Evolutionary conservation across 495 filamentous ascomycete species (phyloP).

Genomic region (Neurospora sublineolata): DNA sequence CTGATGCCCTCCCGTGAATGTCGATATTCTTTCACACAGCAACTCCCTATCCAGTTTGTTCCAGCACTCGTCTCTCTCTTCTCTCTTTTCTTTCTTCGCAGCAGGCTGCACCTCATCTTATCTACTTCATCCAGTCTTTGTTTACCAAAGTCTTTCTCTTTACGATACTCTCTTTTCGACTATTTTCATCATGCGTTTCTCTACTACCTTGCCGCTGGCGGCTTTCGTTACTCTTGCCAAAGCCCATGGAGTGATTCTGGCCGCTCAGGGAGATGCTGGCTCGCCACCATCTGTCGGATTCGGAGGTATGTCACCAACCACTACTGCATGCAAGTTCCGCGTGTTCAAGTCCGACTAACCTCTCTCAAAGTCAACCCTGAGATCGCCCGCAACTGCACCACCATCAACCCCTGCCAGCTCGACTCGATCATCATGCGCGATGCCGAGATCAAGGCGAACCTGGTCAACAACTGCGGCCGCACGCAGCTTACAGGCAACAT

Average conservation of each 20-base stretch:
- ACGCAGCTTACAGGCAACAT: conserved; percentile 42
- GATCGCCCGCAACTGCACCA: conserved; percentile 37
- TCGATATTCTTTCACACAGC: background rate
- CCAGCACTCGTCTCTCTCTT: background rate
- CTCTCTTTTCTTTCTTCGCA: background rate
- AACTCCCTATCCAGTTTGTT: background rate
- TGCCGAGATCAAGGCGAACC: conserved; percentile 33
- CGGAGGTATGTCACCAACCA: conserved; percentile 14
- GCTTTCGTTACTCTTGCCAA: conserved; percentile 24
- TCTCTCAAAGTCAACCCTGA: conserved; percentile 22
- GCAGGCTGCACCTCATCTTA: background rate
- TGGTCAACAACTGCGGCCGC: conserved; percentile 39
- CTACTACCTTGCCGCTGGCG: conserved; percentile 23
- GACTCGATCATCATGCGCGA: conserved; percentile 44
- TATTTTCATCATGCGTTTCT: conserved; percentile 20
- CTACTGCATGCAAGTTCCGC: background rate
- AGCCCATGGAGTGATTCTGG: conserved; percentile 33
- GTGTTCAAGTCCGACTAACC: background rate
- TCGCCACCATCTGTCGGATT: conserved; percentile 34
- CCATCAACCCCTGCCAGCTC: conserved; percentile 41
- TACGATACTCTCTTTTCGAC: background rate
- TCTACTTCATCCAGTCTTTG: background rate
- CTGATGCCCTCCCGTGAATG: background rate
- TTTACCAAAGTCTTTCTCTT: background rate
- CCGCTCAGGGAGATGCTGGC: conserved; percentile 27